Evolutionary conservation across 768 basidiomycete species (phyloP).

Genomic region (Mrakia gelida): DNA sequence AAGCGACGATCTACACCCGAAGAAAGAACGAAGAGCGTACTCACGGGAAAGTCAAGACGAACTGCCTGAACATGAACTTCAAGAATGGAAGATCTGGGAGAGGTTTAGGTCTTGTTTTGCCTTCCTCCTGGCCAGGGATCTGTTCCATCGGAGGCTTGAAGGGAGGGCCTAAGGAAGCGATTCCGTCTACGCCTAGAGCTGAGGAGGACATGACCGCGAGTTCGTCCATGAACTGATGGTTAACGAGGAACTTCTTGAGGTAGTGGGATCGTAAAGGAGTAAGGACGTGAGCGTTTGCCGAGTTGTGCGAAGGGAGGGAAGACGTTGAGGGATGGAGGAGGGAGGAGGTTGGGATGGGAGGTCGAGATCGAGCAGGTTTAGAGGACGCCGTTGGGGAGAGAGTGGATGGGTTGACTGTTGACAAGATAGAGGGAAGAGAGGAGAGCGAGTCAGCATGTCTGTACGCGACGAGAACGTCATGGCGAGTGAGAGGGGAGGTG

Average conservation of each 20-base stretch:
- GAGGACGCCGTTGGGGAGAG: too few relatives aligned
- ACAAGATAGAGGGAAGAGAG: background rate
- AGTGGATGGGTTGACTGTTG: background rate
- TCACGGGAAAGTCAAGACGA: conserved; percentile 80
- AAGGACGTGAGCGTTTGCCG: conserved; percentile 46
- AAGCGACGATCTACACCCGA: background rate
- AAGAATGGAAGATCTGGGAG: conserved; percentile 59
- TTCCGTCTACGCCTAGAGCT: conserved; percentile 46
- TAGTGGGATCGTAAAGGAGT: conserved; percentile 93
- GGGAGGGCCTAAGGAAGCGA: conserved; percentile 84
- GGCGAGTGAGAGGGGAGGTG: background rate
- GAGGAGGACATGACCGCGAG: conserved; percentile 58
- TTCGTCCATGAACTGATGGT: conserved; percentile 78
- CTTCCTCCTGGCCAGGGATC: conserved; percentile 56
- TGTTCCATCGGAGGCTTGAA: conserved; percentile 54
- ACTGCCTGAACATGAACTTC: conserved; percentile 84
- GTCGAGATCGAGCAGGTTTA: background rate
- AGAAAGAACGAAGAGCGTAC: background rate
- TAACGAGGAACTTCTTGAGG: conserved; percentile 90
- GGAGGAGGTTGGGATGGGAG: conserved; percentile 32
- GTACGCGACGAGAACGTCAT: background rate
- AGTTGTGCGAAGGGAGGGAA: conserved; percentile 28
- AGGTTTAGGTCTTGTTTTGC: conserved; percentile 25
- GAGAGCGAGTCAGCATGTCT: background rate
- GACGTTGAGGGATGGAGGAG: conserved; percentile 31